These are phyloP conservation scores for Exophiala phaeomuriformis DNA, from an alignment of 2,329 filamentous ascomycete species.

Conservation along the genomic window DNA sequence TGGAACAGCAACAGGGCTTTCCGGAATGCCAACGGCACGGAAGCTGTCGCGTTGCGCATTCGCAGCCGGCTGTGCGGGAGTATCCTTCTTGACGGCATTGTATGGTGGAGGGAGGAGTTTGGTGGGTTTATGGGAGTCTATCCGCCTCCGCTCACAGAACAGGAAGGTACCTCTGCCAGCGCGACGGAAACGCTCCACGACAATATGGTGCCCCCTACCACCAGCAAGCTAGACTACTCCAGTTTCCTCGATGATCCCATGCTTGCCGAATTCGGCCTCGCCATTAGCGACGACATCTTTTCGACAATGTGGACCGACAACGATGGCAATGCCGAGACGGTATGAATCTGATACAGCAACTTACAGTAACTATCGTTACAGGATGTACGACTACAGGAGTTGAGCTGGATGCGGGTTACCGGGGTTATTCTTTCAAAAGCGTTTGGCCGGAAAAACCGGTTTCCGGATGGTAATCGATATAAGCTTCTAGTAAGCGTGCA, in stretches of 20 bases:
- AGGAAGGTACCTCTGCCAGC: not conserved
- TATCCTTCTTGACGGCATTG: constrained; percentile 35
- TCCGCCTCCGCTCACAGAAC: constrained; percentile 15
- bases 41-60: constrained; percentile 34
- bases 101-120: constrained; percentile 41
- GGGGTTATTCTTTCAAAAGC: not conserved
- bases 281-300: constrained; percentile 17
- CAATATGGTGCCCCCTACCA: not conserved
- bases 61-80: constrained; percentile 36
- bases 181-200: constrained; percentile 1
- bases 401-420: no score
- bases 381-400: no score
- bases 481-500: not conserved
- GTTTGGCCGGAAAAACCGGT: not conserved
- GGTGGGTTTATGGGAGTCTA: constrained; percentile 22
- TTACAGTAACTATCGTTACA: no score
- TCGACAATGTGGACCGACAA: constrained; percentile 17
- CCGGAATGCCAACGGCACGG: constrained; percentile 34
- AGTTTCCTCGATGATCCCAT: constrained; percentile 21
- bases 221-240: constrained; percentile 11
- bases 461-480: not conserved
- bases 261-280: constrained; percentile 20
- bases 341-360: not conserved
- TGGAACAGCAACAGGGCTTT: constrained; percentile 39
- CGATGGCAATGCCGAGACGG: not conserved